Evolutionary conservation across 176 grass and related monocot species (phyloP).

Genomic region (Zoysia japonica): DNA sequence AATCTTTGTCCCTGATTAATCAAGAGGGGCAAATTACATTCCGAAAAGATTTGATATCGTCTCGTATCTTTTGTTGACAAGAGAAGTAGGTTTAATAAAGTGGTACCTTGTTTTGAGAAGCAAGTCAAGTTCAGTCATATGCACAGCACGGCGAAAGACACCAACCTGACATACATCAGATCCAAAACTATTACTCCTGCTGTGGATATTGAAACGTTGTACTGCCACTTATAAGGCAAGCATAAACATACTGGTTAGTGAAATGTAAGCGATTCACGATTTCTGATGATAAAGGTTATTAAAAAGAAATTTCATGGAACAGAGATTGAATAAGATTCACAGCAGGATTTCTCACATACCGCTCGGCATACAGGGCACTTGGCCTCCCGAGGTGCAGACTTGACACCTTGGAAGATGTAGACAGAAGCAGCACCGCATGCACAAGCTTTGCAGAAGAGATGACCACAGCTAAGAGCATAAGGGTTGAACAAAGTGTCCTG

Average conservation of each 20-base stretch:
- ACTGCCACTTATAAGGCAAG: neutral
- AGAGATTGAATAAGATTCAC: neutral
- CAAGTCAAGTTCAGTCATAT: conserved; percentile 69
- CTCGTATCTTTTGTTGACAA: neutral
- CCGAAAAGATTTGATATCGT: neutral
- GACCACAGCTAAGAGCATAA: conserved; percentile 65
- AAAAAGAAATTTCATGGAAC: neutral
- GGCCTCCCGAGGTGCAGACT: conserved; percentile 39
- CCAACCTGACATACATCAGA: conserved; percentile 39
- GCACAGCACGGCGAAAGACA: conserved; percentile 53
- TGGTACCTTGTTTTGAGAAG: conserved; percentile 57
- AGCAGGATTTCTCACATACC: conserved; percentile 33
- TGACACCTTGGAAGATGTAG: conserved; percentile 72
- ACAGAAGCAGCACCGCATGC: conserved; percentile 69
- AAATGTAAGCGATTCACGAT: neutral
- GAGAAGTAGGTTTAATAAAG: neutral
- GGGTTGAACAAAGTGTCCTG: conserved; percentile 76
- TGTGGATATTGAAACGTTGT: neutral
- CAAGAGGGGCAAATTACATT: neutral
- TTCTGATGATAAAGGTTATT: neutral
- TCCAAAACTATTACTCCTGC: neutral
- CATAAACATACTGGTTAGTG: neutral
- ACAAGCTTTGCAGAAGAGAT: conserved; percentile 73
- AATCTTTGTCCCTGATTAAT: conserved; percentile 53
- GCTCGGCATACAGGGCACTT: conserved; percentile 73